These are phyloP conservation scores for Tanacetum coccineum DNA, from an alignment of 129 eudicot genomes.

Conservation along the genomic window DNA sequence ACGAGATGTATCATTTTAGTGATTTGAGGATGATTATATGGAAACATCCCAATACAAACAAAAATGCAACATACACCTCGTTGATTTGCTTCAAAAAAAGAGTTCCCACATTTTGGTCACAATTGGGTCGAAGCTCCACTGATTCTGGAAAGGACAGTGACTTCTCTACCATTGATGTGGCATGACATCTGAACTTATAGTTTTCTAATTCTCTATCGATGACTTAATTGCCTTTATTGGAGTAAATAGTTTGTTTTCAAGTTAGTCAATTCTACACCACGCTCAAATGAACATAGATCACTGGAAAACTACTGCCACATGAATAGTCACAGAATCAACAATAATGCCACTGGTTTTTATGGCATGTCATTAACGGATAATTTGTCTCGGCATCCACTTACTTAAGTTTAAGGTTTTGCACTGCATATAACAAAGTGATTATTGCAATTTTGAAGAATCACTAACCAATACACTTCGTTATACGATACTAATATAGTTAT, in stretches of 20 bases:
- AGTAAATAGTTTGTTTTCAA: conserved; percentile 25
- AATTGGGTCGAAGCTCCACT: conserved; percentile 37
- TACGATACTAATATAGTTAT: too few species aligned
- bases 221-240: not conserved
- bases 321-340: too few species aligned
- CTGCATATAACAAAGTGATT: too few species aligned
- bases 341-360: too few species aligned
- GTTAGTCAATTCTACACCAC: conserved; percentile 3
- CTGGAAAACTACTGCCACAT: not conserved
- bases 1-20: conserved; percentile 92
- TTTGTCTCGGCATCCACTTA: too few species aligned
- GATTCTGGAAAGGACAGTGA: conserved; percentile 51
- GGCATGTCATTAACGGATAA: too few species aligned
- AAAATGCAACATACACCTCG: conserved; percentile 35
- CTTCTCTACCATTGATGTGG: conserved; percentile 55
- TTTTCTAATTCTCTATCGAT: not conserved
- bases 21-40: conserved; percentile 86
- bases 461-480: too few species aligned
- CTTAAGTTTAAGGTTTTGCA: too few species aligned
- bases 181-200: conserved; percentile 22
- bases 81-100: conserved; percentile 45
- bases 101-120: conserved; percentile 48
- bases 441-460: too few species aligned
- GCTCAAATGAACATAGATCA: conserved; percentile 17
- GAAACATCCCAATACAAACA: conserved; percentile 52